A percentile compares a stretch with the other conserved stretches of the same genome.
phyloP scores from a whole-genome alignment of 2,329 filamentous ascomycete species.

The Dothideomycetidae sp. region DNA sequence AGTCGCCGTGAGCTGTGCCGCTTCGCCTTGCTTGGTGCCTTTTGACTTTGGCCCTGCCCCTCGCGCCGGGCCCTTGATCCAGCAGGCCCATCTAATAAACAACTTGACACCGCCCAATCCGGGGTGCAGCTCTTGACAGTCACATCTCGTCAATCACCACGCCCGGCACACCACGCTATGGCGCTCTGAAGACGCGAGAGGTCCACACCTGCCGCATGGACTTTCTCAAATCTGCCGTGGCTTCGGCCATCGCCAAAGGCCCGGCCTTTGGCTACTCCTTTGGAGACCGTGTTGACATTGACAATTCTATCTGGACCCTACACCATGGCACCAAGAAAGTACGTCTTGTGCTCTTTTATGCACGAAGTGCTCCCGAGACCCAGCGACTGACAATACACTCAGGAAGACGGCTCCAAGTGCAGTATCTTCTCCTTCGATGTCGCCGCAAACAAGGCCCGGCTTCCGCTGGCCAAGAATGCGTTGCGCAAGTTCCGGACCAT shows the following conservation, averaged over 20 bases:
- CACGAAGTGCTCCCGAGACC: slow-evolving; percentile 7
- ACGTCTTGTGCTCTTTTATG: slow-evolving; percentile 21
- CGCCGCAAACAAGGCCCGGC: slow-evolving; percentile 58
- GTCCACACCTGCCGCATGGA: too few species aligned
- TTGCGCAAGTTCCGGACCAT: slow-evolving; percentile 86
- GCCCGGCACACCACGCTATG: background rate
- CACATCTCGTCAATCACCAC: background rate
- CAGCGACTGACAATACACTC: slow-evolving; percentile 11
- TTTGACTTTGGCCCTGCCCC: too few species aligned
- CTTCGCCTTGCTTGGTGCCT: too few species aligned
- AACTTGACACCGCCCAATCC: background rate
- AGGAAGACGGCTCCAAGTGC: slow-evolving; percentile 91
- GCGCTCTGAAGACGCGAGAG: too few species aligned
- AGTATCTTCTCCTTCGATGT: slow-evolving; percentile 97
- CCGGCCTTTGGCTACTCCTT: slow-evolving; percentile 87
- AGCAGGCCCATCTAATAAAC: too few species aligned
- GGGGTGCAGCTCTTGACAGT: background rate
- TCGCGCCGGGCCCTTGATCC: too few species aligned
- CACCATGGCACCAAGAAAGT: slow-evolving; percentile 89
- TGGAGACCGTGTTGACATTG: slow-evolving; percentile 80
- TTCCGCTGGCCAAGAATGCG: slow-evolving; percentile 84
- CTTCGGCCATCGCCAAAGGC: slow-evolving; percentile 89
- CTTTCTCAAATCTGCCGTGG: slow-evolving; percentile 93
- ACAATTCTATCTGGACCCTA: slow-evolving; percentile 91
- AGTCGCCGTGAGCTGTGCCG: too few species aligned